Conservation (phyloP, 2,329 filamentous ascomycete species). For the Nectriaceae sp. region DNA sequence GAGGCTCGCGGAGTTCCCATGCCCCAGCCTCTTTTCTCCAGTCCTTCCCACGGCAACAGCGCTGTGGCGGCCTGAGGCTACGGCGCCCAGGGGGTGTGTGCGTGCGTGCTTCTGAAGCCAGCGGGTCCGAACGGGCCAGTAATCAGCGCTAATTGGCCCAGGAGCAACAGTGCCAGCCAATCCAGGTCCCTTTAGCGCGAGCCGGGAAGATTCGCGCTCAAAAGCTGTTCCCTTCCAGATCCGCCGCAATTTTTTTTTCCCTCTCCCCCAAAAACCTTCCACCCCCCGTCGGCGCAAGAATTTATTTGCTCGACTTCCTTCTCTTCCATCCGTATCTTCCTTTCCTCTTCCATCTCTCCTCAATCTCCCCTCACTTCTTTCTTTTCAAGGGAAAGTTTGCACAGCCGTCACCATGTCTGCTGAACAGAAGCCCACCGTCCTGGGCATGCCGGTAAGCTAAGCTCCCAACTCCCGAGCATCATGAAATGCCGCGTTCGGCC, state of each 20-base stretch:
- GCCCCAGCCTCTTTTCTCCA: conserved; percentile 12
- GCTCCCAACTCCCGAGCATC: conserved; percentile 9
- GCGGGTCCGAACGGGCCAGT: no score
- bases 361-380: conserved; percentile 66
- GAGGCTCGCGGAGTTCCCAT: conserved; percentile 14
- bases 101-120: no score
- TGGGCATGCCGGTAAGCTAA: conserved; percentile 68
- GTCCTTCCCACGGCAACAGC: conserved; percentile 16
- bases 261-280: conserved; percentile 44
- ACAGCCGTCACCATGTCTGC: conserved; percentile 55
- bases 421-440: conserved; percentile 57
- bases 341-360: conserved; percentile 45
- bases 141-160: conserved; percentile 4
- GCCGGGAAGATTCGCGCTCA: conserved; percentile 57
- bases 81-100: no score
- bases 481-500: conserved; percentile 36
- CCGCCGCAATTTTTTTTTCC: conserved; percentile 54
- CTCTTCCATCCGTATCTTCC: conserved; percentile 44
- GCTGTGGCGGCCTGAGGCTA: no score
- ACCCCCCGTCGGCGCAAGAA: conserved; percentile 45
- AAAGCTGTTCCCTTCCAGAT: conserved; percentile 48
- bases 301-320: conserved; percentile 44
- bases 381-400: conserved; percentile 46
- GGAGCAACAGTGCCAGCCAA: conserved; percentile 1
- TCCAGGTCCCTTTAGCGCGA: conserved; percentile 36